A percentile compares a stretch with the other conserved stretches of the same genome.
phyloP scores from a whole-genome alignment of 2,329 filamentous ascomycete species.

The Trichoderma pleuroti region DNA sequence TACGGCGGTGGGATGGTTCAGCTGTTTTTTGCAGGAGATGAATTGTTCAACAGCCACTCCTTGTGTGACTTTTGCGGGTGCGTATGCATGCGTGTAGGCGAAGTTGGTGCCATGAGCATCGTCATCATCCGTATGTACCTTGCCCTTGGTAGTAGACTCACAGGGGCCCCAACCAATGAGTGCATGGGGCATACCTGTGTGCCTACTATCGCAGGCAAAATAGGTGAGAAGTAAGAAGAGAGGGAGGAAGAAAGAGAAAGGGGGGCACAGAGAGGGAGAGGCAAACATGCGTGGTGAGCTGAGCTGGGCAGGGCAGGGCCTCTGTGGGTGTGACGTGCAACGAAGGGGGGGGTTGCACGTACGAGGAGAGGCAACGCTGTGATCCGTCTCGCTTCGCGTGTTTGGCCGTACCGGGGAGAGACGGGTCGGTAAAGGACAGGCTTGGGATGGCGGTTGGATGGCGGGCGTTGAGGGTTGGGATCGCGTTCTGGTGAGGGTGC shows the following conservation, averaged over 20 bases:
- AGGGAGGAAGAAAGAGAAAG: not conserved
- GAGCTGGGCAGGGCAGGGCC: not conserved
- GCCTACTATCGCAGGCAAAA: too few relatives aligned
- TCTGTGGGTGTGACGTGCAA: not conserved
- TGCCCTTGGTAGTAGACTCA: too few relatives aligned
- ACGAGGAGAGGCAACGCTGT: not conserved
- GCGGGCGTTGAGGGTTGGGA: not conserved
- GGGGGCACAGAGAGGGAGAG: not conserved
- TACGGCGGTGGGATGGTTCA: not conserved
- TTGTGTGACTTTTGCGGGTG: not conserved
- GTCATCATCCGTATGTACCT: too few relatives aligned
- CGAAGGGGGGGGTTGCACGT: not conserved
- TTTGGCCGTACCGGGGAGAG: slow-evolving; percentile 9
- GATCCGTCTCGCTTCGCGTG: slow-evolving; percentile 17
- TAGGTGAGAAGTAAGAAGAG: not conserved
- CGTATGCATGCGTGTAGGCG: not conserved
- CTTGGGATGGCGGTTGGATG: not conserved
- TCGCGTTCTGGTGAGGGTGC: not conserved
- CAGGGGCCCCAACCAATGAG: not conserved
- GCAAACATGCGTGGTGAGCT: not conserved
- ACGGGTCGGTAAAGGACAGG: not conserved
- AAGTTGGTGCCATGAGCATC: not conserved
- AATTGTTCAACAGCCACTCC: not conserved
- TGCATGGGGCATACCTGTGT: not conserved
- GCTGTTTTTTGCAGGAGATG: not conserved